Evolutionary conservation across 345 rosid genomes (phyloP).

Genomic region (Draba incana): DNA sequence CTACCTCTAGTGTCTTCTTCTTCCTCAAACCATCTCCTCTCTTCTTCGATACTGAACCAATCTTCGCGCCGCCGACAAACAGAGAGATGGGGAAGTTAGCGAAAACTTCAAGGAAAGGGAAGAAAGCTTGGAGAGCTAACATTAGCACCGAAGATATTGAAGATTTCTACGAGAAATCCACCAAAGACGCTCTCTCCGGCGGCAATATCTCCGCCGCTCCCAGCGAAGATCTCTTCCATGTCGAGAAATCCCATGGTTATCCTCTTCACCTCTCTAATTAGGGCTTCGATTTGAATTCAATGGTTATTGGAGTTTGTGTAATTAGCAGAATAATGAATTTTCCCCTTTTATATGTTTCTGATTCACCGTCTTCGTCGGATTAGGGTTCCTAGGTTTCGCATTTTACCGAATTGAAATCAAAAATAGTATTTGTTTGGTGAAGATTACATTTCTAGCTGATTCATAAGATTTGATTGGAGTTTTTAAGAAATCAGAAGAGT

Average conservation of each 20-base stretch:
- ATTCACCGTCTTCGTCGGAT: background rate
- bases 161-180: constrained; percentile 74
- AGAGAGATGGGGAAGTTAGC: constrained; percentile 66
- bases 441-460: background rate
- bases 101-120: constrained; percentile 84
- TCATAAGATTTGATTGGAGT: too few species aligned
- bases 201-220: constrained; percentile 73
- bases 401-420: background rate
- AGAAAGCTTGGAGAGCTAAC: constrained; percentile 97
- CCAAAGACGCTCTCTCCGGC: constrained; percentile 84
- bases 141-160: constrained; percentile 80
- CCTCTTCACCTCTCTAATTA: background rate
- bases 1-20: constrained; percentile 25
- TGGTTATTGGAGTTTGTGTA: background rate
- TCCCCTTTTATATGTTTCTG: background rate
- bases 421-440: background rate
- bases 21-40: background rate
- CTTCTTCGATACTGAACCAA: constrained; percentile 13
- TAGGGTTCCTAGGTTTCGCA: background rate
- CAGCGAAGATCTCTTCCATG: constrained; percentile 70
- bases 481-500: background rate
- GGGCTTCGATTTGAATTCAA: background rate
- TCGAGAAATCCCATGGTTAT: constrained; percentile 71
- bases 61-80: constrained; percentile 33
- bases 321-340: background rate